phyloP scores from a whole-genome alignment of 768 basidiomycete species.

The Amanita jacksonii region DNA sequence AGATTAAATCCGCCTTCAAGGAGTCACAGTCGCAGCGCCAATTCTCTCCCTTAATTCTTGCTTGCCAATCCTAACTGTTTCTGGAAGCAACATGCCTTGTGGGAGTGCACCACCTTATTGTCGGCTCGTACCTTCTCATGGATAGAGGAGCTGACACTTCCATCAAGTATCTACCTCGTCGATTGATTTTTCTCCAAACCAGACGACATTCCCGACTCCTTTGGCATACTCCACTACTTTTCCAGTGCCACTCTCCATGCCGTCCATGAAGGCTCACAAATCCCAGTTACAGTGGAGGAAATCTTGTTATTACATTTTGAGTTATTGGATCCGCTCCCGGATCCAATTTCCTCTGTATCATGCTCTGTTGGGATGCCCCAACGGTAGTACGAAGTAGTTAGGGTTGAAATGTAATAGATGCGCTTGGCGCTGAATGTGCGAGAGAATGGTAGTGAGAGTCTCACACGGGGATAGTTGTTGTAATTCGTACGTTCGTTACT shows the following conservation, averaged over 20 bases:
- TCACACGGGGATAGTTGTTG: too few species aligned
- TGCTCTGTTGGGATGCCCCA: too few species aligned
- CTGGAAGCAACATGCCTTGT: conserved; percentile 71
- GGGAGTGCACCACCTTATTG: conserved; percentile 73
- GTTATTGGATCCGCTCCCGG: too few species aligned
- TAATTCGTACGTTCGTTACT: too few species aligned
- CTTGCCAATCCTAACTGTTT: background rate
- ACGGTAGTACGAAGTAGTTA: too few species aligned
- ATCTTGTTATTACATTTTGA: too few species aligned
- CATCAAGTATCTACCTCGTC: conserved; percentile 87
- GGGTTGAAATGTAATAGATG: too few species aligned
- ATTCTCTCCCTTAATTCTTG: background rate
- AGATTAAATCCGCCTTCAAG: too few species aligned
- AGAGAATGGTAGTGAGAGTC: too few species aligned
- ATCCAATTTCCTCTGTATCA: too few species aligned
- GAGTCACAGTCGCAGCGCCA: too few species aligned
- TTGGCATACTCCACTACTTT: conserved; percentile 76
- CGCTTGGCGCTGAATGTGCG: too few species aligned
- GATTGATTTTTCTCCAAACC: conserved; percentile 70
- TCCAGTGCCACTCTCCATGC: conserved; percentile 29
- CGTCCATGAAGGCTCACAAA: conserved; percentile 38
- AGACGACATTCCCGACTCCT: conserved; percentile 79
- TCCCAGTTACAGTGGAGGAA: conserved; percentile 86
- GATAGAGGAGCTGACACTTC: conserved; percentile 94
- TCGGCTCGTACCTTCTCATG: conserved; percentile 84